phyloP scores from a whole-genome alignment of 1,284 basidiomycete genomes.

The Cutaneotrichosporon sp. region DNA sequence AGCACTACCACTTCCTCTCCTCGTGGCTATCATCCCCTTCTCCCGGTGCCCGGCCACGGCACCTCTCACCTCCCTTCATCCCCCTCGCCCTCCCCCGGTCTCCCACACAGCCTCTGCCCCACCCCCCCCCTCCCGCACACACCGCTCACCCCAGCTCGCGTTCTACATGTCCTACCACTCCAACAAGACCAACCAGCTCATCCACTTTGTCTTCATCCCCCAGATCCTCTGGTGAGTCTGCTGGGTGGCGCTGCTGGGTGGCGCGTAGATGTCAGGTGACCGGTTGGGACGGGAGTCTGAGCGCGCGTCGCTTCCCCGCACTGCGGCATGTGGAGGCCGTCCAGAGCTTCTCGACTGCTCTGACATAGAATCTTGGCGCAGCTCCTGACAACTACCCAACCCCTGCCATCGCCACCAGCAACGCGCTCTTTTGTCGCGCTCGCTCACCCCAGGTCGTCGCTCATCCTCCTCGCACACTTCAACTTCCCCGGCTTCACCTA shows the following conservation, averaged over 20 bases:
- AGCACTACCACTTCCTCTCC: too few relatives aligned
- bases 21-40: too few relatives aligned
- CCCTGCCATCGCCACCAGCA: background rate
- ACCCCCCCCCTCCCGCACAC: background rate
- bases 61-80: too few relatives aligned
- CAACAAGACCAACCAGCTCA: slow-evolving; percentile 72
- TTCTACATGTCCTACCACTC: slow-evolving; percentile 89
- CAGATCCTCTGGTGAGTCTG: slow-evolving; percentile 71
- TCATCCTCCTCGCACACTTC: slow-evolving; percentile 61
- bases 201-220: slow-evolving; percentile 81
- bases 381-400: too few relatives aligned
- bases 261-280: background rate
- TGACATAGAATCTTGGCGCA: too few relatives aligned
- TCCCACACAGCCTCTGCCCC: background rate
- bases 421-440: too few relatives aligned
- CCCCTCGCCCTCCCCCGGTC: too few relatives aligned
- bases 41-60: too few relatives aligned
- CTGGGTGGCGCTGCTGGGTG: background rate
- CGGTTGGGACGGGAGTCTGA: background rate
- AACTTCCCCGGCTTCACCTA: slow-evolving; percentile 64
- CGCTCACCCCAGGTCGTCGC: slow-evolving; percentile 34
- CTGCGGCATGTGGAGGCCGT: background rate
- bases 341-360: too few relatives aligned
- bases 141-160: slow-evolving; percentile 65
- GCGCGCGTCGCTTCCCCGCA: background rate